Evolutionary conservation across 148 eudicot species (phyloP).

Genomic region (Cornus florida): DNA sequence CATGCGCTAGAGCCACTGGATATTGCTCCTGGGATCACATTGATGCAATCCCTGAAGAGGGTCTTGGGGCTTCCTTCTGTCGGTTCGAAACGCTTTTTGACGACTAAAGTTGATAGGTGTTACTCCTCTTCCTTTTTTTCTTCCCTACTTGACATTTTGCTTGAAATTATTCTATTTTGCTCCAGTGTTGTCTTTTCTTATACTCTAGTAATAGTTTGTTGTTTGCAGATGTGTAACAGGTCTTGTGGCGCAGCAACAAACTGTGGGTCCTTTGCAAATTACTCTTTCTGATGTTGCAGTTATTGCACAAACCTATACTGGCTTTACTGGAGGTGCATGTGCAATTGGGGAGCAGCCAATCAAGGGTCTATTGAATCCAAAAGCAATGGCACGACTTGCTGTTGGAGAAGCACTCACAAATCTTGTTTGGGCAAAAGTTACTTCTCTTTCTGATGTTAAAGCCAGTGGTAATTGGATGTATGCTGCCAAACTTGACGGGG

Average conservation of each 20-base stretch:
- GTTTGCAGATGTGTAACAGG: slow-evolving; percentile 63
- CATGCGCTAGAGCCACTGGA: slow-evolving; percentile 63
- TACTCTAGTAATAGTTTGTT: no score
- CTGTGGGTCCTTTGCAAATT: slow-evolving; percentile 87
- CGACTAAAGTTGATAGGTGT: slow-evolving; percentile 78
- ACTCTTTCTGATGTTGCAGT: slow-evolving; percentile 90
- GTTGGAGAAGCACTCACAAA: slow-evolving; percentile 95
- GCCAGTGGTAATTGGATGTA: slow-evolving; percentile 99
- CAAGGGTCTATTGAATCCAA: slow-evolving; percentile 76
- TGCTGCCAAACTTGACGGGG: slow-evolving; percentile 94
- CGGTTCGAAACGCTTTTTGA: slow-evolving; percentile 79
- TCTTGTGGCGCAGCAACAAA: slow-evolving; percentile 94
- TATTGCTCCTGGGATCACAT: slow-evolving; percentile 67
- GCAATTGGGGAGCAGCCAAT: slow-evolving; percentile 94
- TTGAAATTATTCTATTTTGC: no score
- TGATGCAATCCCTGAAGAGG: slow-evolving; percentile 73
- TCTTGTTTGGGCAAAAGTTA: slow-evolving; percentile 85
- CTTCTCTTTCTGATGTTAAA: slow-evolving; percentile 81
- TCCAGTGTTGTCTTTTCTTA: no score
- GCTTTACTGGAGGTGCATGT: slow-evolving; percentile 84
- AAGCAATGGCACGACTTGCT: slow-evolving; percentile 90
- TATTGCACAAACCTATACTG: slow-evolving; percentile 72
- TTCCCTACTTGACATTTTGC: no score
- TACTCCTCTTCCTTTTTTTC: no score
- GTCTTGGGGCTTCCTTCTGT: slow-evolving; percentile 86